Base-by-base conservation (phyloP, 2,329 filamentous ascomycete genomes). In the Talaromyces piceae region DNA sequence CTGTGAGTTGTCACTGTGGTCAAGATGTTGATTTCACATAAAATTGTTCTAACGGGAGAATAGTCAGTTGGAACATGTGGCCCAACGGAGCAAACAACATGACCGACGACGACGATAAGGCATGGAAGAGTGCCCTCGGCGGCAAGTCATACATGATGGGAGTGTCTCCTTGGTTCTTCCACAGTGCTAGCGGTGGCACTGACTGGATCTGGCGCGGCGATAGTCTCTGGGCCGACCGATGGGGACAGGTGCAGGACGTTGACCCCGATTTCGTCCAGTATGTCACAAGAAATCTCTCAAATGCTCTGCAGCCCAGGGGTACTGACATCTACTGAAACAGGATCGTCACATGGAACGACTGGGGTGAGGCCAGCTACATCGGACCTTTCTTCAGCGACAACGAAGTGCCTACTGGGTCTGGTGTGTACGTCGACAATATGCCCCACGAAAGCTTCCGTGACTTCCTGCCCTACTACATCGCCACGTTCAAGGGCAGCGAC, bases 141-240 rank as follows among this genome's bases (percentile, higher is more conserved):
- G 49, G 58, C 0, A 75, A 73, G 59, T 62, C 64, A 0, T 75
- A 70, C 53, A 78, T 80, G 69, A 77, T 77, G 75, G 71, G 77
- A 2, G 73, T 81, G 7, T 76, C 75, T 0, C 78, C 79, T 0
- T 81, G 78, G 78, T 78, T 73, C 63, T 78, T 65, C 63, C 51
- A 53, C 47, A 53, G 51, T 18, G 41, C 41, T 13, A 53, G 47
- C 13, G 28, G 41, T 18, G 50, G 45, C 25, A 82, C 81, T 47
- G 81, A 82, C 61, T 85, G 81, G 81, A 69, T 83, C 5, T 85
- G 78, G 72, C 73, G 73, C 31, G 77, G 78, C 5, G 81, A 84
- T 56, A 69, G 75, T 43, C 67, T 84, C 11, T 86, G 82, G 81
- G 75, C 72, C 55, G 68, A 79, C 46, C 76, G 81, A 7, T 84